Conservation (phyloP, 1,284 basidiomycete genomes). For the Laetiporus sulphureus region DNA sequence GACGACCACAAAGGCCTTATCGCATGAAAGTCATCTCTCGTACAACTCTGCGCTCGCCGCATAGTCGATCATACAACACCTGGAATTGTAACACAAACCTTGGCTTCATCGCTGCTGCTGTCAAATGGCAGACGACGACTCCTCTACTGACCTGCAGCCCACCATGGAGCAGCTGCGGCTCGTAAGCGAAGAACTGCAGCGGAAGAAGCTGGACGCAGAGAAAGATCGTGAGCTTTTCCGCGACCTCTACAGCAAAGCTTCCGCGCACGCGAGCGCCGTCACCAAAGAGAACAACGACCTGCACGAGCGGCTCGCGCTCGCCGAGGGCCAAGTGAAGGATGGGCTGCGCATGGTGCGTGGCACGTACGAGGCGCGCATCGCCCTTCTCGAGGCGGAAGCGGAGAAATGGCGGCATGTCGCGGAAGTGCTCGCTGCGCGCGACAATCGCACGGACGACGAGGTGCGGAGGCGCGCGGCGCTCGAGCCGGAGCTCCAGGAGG, state of each 20-base stretch:
- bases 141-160: not conserved
- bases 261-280: constrained; percentile 16
- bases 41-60: too few relatives aligned
- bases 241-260: constrained; percentile 19
- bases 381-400: constrained; percentile 41
- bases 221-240: constrained; percentile 22
- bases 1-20: too few relatives aligned
- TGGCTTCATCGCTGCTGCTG: too few relatives aligned
- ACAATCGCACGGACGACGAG: constrained; percentile 50
- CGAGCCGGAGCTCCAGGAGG: constrained; percentile 30
- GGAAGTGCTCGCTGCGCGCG: constrained; percentile 45
- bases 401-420: constrained; percentile 38
- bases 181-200: constrained; percentile 17
- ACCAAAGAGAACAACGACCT: constrained; percentile 45
- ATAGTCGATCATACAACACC: too few relatives aligned
- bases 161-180: constrained; percentile 15
- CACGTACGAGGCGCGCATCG: constrained; percentile 38
- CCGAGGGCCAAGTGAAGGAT: constrained; percentile 42
- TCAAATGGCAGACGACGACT: too few relatives aligned
- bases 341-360: constrained; percentile 44
- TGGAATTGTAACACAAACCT: too few relatives aligned
- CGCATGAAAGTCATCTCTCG: too few relatives aligned
- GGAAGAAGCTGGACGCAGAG: constrained; percentile 16
- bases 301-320: constrained; percentile 39
- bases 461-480: constrained; percentile 50